A percentile compares a stretch with the other conserved stretches of the same genome.
phyloP scores from a whole-genome alignment of 768 basidiomycete genomes.

The Mycena rebaudengoi region DNA sequence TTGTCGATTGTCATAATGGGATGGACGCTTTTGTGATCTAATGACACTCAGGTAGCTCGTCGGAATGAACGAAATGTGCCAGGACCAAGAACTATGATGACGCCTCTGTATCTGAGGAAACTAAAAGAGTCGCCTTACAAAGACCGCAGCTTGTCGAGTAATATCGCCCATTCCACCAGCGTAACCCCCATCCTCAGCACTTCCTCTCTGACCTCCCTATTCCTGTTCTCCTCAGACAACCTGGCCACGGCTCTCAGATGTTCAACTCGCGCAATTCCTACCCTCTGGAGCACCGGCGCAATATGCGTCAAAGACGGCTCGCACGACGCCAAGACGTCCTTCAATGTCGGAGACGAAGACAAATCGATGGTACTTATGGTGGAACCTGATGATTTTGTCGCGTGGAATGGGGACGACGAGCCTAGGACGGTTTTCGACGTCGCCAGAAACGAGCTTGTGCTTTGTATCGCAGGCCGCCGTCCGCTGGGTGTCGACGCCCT shows the following conservation, averaged over 20 bases:
- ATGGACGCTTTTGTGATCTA: too few relatives aligned
- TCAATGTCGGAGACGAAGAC: conserved; percentile 48
- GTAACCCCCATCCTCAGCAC: conserved; percentile 75
- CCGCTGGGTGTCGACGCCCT: conserved; percentile 24
- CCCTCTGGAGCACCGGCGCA: conserved; percentile 58
- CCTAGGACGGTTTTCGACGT: neutral
- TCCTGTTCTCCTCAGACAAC: conserved; percentile 70
- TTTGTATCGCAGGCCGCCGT: conserved; percentile 14
- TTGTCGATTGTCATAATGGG: too few relatives aligned
- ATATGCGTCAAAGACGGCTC: conserved; percentile 73
- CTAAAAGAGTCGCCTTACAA: neutral
- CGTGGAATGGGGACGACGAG: conserved; percentile 13
- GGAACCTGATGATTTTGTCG: conserved; percentile 10
- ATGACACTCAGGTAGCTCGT: too few relatives aligned
- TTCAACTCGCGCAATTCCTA: conserved; percentile 68
- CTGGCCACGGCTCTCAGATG: conserved; percentile 70
- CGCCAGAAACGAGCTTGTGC: neutral
- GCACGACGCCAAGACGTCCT: conserved; percentile 66
- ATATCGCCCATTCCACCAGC: conserved; percentile 81
- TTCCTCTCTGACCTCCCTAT: conserved; percentile 75
- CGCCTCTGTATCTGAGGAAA: neutral
- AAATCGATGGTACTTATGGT: conserved; percentile 26
- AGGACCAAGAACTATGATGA: too few relatives aligned
- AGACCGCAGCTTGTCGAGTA: conserved; percentile 54
- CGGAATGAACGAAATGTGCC: too few relatives aligned